Evolutionary conservation across 1,139 yeast genomes (phyloP).

Genomic region (Suhomyces anneliseae): DNA sequence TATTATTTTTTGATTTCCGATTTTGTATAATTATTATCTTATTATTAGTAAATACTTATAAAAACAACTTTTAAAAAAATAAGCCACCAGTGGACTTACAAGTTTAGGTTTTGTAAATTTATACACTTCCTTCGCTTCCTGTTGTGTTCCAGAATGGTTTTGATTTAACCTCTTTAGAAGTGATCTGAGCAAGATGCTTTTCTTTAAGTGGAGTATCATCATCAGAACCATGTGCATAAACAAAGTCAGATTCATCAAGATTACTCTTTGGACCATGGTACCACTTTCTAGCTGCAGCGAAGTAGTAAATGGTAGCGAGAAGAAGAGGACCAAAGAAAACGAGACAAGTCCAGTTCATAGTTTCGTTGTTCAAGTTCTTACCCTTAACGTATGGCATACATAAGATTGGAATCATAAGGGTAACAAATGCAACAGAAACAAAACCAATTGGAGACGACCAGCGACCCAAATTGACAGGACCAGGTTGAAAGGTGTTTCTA

Average conservation of each 20-base stretch:
- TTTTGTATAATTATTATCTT: no score
- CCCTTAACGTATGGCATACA: constrained; percentile 64
- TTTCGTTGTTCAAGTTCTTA: constrained; percentile 41
- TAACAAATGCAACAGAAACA: constrained; percentile 47
- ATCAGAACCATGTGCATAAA: constrained; percentile 11
- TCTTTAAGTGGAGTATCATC: neutral
- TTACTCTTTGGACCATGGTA: constrained; percentile 70
- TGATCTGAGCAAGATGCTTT: neutral
- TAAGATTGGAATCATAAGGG: constrained; percentile 63
- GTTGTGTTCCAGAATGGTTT: no score
- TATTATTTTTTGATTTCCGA: no score
- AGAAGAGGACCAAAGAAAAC: constrained; percentile 68
- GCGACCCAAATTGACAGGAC: constrained; percentile 70
- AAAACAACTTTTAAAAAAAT: no score
- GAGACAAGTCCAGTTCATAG: constrained; percentile 72
- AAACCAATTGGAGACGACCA: constrained; percentile 50
- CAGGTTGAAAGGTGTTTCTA: constrained; percentile 54
- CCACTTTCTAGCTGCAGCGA: constrained; percentile 60
- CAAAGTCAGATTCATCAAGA: constrained; percentile 38
- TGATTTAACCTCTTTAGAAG: neutral
- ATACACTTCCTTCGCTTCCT: neutral
- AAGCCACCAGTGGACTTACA: no score
- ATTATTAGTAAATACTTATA: no score
- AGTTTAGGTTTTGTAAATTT: no score
- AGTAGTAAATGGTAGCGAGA: constrained; percentile 52